Percentiles rank a stretch among this genome's conserved stretches.
These are phyloP conservation scores for Triadica sebifera DNA, from an alignment of 345 rosid genomes.

Conservation along the genomic window DNA sequence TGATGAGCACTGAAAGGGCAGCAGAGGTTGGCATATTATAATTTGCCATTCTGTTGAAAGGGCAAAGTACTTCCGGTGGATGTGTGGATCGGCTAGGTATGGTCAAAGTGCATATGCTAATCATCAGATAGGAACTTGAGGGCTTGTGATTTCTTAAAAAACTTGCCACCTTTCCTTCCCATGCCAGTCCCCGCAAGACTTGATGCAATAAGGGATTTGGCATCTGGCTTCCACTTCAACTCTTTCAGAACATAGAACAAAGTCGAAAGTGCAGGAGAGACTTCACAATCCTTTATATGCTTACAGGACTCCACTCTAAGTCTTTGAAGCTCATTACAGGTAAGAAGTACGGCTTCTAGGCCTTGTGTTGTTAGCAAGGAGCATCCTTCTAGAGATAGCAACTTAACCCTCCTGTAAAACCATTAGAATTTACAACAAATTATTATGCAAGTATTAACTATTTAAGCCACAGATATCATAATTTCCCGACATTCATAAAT, in stretches of 20 bases:
- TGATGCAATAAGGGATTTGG: conserved; percentile 25
- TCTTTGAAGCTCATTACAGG: conserved; percentile 27
- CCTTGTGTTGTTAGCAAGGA: conserved; percentile 34
- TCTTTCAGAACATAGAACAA: conserved; percentile 31
- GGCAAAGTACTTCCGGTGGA: not conserved
- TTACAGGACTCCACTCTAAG: conserved; percentile 31
- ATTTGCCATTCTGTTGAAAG: no score
- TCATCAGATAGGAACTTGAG: conserved; percentile 15
- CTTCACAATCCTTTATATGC: conserved; percentile 24
- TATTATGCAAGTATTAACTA: not conserved
- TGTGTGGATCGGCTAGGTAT: not conserved
- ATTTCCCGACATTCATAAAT: not conserved
- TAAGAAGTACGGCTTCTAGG: conserved; percentile 27
- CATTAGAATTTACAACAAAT: not conserved
- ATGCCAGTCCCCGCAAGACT: conserved; percentile 32
- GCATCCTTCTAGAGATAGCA: conserved; percentile 29
- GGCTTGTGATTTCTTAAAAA: conserved; percentile 26
- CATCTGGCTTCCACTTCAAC: conserved; percentile 35
- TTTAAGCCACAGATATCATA: not conserved
- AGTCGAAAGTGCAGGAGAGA: conserved; percentile 29
- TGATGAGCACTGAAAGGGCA: not conserved
- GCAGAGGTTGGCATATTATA: not conserved
- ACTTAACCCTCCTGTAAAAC: conserved; percentile 24
- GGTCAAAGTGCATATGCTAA: conserved; percentile 8
- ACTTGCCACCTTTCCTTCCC: conserved; percentile 34